Percentiles rank a stretch among this genome's conserved stretches.
phyloP scores from a whole-genome alignment of 805 yeast genomes.

The Candida chauliodis region DNA sequence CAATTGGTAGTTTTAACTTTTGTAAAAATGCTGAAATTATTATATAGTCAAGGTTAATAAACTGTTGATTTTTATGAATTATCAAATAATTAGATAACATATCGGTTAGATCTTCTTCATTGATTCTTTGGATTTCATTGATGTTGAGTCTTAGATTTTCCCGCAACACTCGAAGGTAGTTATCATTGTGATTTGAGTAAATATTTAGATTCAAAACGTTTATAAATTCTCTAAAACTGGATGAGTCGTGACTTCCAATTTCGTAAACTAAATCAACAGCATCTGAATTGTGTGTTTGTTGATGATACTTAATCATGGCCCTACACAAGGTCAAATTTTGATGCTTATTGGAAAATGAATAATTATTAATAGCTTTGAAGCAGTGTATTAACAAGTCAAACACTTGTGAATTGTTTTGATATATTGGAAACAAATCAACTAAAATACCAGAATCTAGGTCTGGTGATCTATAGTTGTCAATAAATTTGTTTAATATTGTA shows the following conservation, averaged over 20 bases:
- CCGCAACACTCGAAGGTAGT: constrained; percentile 5
- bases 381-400: not conserved
- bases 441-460: not conserved
- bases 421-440: constrained; percentile 1
- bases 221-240: constrained; percentile 9
- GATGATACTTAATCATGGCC: not conserved
- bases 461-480: constrained; percentile 6
- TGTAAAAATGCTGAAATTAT: constrained; percentile 8
- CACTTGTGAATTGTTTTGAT: not conserved
- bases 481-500: constrained; percentile 6
- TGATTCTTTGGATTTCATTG: not conserved
- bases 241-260: constrained; percentile 1
- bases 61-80: constrained; percentile 15
- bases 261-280: constrained; percentile 3
- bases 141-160: not conserved
- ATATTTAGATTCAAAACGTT: constrained; percentile 14
- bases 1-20: constrained; percentile 7
- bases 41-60: constrained; percentile 15
- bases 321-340: not conserved
- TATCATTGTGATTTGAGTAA: constrained; percentile 3
- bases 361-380: not conserved
- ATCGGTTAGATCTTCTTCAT: constrained; percentile 7
- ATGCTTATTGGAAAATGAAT: not conserved
- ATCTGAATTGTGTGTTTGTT: not conserved
- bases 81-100: constrained; percentile 17